Evolutionary conservation across 106 monocot species (phyloP).

Genomic region (Allium cepa): DNA sequence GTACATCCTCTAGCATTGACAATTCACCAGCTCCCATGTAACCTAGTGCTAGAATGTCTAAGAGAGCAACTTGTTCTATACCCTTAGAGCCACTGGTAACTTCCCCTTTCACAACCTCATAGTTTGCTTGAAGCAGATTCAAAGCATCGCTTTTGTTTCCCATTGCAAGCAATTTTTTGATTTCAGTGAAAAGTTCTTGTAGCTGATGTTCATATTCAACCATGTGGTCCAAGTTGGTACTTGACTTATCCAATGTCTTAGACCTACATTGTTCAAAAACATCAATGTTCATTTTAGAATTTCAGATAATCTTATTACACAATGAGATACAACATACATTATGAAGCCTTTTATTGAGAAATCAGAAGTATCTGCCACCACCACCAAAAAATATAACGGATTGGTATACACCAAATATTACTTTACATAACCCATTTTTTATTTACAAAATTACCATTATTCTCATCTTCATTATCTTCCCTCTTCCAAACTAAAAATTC

Average conservation of each 20-base stretch:
- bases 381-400: no score
- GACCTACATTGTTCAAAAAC: conserved; percentile 11
- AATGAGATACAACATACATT: no score
- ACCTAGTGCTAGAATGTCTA: conserved; percentile 72
- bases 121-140: conserved; percentile 72
- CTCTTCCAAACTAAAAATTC: no score
- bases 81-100: conserved; percentile 37
- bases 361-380: no score
- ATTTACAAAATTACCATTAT: no score
- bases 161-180: conserved; percentile 41
- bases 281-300: no score
- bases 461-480: no score
- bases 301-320: no score
- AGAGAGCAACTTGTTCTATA: conserved; percentile 77
- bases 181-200: conserved; percentile 44
- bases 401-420: no score
- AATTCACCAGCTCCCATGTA: conserved; percentile 49
- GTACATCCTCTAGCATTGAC: conserved; percentile 30
- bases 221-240: conserved; percentile 10
- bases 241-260: conserved; percentile 15
- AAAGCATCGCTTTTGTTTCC: conserved; percentile 51
- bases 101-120: conserved; percentile 59
- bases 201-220: conserved; percentile 56
- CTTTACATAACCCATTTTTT: no score
- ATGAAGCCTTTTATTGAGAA: no score